phyloP scores from a whole-genome alignment of 345 rosid species.

The Erucastrum elatum region DNA sequence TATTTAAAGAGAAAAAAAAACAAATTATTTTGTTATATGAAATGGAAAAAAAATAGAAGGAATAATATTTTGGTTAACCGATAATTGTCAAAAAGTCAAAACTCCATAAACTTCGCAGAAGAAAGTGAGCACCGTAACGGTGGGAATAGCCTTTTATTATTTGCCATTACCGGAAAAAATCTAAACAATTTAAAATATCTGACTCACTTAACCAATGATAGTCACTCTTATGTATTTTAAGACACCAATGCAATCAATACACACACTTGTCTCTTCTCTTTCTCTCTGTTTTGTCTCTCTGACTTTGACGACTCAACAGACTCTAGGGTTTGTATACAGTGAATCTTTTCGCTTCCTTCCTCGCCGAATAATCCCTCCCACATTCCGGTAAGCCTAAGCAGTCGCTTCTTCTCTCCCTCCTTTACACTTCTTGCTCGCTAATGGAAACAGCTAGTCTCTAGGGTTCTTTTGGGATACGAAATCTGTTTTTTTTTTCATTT shows the following conservation, averaged over 20 bases:
- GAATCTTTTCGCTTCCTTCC: conserved; percentile 39
- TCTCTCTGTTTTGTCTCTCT: conserved; percentile 19
- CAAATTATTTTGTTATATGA: neutral
- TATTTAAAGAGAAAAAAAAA: neutral
- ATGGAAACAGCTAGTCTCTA: neutral
- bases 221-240: neutral
- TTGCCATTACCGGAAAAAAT: conserved; percentile 27
- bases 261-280: conserved; percentile 16
- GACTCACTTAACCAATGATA: conserved; percentile 27
- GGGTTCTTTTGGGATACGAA: neutral
- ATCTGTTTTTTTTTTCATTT: neutral
- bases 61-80: neutral
- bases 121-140: conserved; percentile 19
- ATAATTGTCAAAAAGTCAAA: conserved; percentile 27
- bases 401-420: neutral
- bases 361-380: neutral
- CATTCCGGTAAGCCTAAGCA: conserved; percentile 32
- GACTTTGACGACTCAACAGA: conserved; percentile 29
- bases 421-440: neutral
- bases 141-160: neutral
- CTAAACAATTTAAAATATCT: conserved; percentile 20
- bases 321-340: conserved; percentile 44
- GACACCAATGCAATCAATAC: neutral
- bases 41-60: neutral
- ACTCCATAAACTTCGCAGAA: conserved; percentile 30